Evolutionary conservation across 768 basidiomycete genomes (phyloP).

Genomic region (Pholiota conissans): DNA sequence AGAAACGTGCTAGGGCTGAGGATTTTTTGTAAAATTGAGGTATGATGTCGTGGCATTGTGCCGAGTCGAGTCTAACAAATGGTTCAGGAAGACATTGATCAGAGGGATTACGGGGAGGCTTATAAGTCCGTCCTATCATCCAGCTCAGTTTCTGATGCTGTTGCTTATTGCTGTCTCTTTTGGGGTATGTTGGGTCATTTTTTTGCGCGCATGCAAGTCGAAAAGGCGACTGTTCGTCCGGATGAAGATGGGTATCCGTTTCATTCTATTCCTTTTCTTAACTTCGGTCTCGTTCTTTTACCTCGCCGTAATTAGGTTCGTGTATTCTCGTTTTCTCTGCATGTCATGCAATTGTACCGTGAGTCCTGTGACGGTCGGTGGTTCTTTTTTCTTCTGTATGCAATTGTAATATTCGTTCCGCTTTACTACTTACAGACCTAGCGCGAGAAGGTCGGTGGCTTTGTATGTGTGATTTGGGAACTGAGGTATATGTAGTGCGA

Average conservation of each 20-base stretch:
- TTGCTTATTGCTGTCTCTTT: slow-evolving; percentile 17
- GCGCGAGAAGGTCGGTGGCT: slow-evolving; percentile 7
- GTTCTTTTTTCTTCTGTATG: slow-evolving; percentile 8
- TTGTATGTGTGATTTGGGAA: not conserved
- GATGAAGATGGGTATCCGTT: slow-evolving; percentile 13
- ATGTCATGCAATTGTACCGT: slow-evolving; percentile 6
- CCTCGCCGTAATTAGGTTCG: slow-evolving; percentile 23
- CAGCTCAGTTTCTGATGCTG: slow-evolving; percentile 9
- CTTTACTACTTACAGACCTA: not conserved
- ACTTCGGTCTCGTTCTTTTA: slow-evolving; percentile 4
- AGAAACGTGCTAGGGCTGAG: slow-evolving; percentile 84
- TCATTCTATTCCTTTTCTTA: slow-evolving; percentile 3
- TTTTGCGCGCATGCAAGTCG: not conserved
- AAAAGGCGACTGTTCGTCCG: not conserved
- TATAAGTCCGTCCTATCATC: slow-evolving; percentile 25
- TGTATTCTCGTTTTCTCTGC: slow-evolving; percentile 15
- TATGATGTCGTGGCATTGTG: not conserved
- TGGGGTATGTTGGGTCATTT: slow-evolving; percentile 7
- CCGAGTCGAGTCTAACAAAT: not conserved
- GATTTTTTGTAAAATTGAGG: slow-evolving; percentile 64
- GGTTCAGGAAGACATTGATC: not conserved
- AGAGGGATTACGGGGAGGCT: slow-evolving; percentile 14
- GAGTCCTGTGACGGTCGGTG: slow-evolving; percentile 21
- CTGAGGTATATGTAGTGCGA: slow-evolving; percentile 6
- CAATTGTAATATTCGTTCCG: not conserved